Percentiles rank a stretch among this genome's conserved stretches.
These are phyloP conservation scores for Cymodocea nodosa DNA, from an alignment of 116 monocot genomes.

Conservation along the genomic window DNA sequence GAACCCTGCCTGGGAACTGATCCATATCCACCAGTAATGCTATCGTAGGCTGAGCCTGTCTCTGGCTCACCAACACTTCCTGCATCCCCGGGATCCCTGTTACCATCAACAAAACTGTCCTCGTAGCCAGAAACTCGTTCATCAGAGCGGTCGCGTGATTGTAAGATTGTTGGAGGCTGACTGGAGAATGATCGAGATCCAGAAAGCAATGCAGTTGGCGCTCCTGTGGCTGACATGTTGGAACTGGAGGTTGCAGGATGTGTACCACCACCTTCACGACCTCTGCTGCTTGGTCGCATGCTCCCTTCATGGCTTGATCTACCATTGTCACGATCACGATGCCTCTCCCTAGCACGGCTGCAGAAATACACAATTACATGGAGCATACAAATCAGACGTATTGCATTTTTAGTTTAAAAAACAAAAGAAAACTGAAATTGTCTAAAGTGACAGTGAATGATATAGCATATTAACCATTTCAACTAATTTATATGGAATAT, in stretches of 20 bases:
- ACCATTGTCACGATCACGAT: slow-evolving; percentile 61
- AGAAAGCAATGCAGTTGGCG: slow-evolving; percentile 37
- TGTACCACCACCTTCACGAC: slow-evolving; percentile 20
- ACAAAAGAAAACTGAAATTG: slow-evolving; percentile 1
- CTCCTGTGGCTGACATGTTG: slow-evolving; percentile 1
- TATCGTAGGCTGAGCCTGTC: slow-evolving; percentile 40
- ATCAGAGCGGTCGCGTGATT: slow-evolving; percentile 49
- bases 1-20: slow-evolving; percentile 37
- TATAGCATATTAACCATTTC: too few species aligned
- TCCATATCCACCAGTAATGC: slow-evolving; percentile 27
- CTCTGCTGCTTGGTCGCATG: slow-evolving; percentile 52
- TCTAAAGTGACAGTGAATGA: too few species aligned
- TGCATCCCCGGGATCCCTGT: slow-evolving; percentile 71
- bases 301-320: slow-evolving; percentile 40
- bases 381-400: not conserved
- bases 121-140: slow-evolving; percentile 35
- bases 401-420: not conserved
- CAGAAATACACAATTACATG: not conserved
- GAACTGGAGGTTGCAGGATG: slow-evolving; percentile 16
- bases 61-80: slow-evolving; percentile 76
- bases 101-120: slow-evolving; percentile 53
- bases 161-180: slow-evolving; percentile 66
- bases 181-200: slow-evolving; percentile 39
- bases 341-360: slow-evolving; percentile 61
- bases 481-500: too few species aligned